Evolutionary conservation across 2,329 filamentous ascomycete genomes (phyloP).

Genomic region (Lachnellula hyalina): DNA sequence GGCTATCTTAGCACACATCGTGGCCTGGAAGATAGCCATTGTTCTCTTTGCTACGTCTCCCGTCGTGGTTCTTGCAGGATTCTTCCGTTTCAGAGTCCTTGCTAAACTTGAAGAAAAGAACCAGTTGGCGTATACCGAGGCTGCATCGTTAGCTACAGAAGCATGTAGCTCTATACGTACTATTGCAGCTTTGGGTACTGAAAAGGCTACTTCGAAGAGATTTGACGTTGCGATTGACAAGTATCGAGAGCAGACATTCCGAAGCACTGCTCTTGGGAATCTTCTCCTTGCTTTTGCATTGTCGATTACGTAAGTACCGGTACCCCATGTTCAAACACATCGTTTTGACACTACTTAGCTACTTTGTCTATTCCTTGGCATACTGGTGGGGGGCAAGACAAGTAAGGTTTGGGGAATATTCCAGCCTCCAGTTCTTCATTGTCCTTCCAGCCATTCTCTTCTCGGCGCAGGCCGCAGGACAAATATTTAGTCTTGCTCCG

Average conservation of each 20-base stretch:
- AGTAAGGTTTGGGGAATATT: conserved; percentile 60
- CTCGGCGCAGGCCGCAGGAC: conserved; percentile 66
- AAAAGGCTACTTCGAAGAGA: conserved; percentile 45
- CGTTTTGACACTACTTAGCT: conserved; percentile 46
- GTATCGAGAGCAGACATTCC: conserved; percentile 49
- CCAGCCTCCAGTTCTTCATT: conserved; percentile 66
- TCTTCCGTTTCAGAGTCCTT: conserved; percentile 62
- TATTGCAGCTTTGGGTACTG: conserved; percentile 49
- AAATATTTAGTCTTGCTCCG: conserved; percentile 69
- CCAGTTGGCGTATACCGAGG: conserved; percentile 57
- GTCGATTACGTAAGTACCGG: conserved; percentile 22
- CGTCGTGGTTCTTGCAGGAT: conserved; percentile 61
- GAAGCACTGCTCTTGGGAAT: conserved; percentile 47
- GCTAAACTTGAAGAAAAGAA: conserved; percentile 58
- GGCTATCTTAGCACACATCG: conserved; percentile 62
- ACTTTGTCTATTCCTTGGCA: conserved; percentile 67
- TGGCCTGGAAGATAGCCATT: conserved; percentile 72
- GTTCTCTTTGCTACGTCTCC: conserved; percentile 67
- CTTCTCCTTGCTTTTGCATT: conserved; percentile 54
- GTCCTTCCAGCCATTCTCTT: conserved; percentile 67
- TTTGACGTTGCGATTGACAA: conserved; percentile 47
- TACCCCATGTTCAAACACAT: not conserved
- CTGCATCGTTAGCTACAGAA: conserved; percentile 61
- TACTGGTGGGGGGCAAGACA: conserved; percentile 77
- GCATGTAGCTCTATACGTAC: conserved; percentile 64